These are phyloP conservation scores for Calonectria hawksworthii DNA, from an alignment of 2,329 filamentous ascomycete genomes.

Conservation along the genomic window DNA sequence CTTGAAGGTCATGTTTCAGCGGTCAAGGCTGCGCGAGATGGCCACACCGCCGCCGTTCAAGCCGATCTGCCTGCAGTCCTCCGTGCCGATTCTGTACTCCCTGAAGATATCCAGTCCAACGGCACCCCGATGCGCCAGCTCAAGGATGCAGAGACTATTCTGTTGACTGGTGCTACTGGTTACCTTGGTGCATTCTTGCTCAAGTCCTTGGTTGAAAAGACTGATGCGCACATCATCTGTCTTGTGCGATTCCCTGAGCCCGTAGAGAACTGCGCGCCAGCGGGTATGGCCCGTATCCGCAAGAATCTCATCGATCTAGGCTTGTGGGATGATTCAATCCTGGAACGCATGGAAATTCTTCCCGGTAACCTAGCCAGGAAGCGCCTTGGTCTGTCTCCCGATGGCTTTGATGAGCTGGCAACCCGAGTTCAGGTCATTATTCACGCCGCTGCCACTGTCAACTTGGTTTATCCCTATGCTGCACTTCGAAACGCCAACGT, in stretches of 20 bases:
- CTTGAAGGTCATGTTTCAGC: constrained; percentile 80
- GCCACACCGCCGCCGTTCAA: constrained; percentile 81
- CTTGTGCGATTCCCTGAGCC: constrained; percentile 81
- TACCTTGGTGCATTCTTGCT: constrained; percentile 84
- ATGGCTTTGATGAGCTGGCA: constrained; percentile 76
- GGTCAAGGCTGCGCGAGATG: constrained; percentile 78
- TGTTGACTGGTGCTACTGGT: constrained; percentile 82
- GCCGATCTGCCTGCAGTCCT: constrained; percentile 80
- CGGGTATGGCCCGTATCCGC: constrained; percentile 79
- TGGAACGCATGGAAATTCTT: constrained; percentile 83
- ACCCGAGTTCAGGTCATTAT: constrained; percentile 79
- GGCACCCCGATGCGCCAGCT: constrained; percentile 69
- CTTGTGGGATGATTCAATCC: constrained; percentile 81
- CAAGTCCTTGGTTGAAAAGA: constrained; percentile 75
- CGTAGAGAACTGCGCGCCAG: constrained; percentile 72
- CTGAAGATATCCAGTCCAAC: constrained; percentile 76
- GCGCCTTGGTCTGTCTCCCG: constrained; percentile 76
- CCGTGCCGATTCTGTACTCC: constrained; percentile 75
- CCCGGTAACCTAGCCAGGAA: constrained; percentile 80
- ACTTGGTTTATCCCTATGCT: constrained; percentile 86
- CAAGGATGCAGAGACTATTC: constrained; percentile 75
- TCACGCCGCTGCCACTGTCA: constrained; percentile 84
- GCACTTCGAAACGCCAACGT: constrained; percentile 82
- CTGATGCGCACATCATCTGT: constrained; percentile 78
- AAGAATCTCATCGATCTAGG: constrained; percentile 84